Evolutionary conservation across 78 protist species (phyloP).

Genomic region (Speleostelium caveatum): DNA sequence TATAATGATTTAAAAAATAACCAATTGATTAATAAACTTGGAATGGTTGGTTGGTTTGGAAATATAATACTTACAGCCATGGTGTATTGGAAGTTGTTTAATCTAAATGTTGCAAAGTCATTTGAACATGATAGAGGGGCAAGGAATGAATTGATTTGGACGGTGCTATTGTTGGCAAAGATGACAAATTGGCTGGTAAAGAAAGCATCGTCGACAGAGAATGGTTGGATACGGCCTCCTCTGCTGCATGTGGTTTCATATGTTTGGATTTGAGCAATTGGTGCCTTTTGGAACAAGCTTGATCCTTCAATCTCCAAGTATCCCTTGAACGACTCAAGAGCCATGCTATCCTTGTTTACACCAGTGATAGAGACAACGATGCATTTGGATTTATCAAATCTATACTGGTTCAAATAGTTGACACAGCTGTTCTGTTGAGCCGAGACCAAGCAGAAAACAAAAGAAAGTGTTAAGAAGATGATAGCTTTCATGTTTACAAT

Average conservation of each 20-base stretch:
- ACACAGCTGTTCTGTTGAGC: not conserved
- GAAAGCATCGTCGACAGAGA: conserved; percentile 3
- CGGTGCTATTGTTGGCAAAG: not conserved
- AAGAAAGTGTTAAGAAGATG: too few relatives aligned
- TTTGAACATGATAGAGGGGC: not conserved
- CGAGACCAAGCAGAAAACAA: too few relatives aligned
- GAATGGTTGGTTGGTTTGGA: too few relatives aligned
- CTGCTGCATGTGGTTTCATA: conserved; percentile 11
- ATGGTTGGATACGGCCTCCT: conserved; percentile 15
- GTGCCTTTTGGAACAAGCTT: not conserved
- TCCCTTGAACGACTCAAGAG: conserved; percentile 19
- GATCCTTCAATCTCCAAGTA: not conserved
- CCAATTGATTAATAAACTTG: too few relatives aligned
- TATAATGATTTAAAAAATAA: too few relatives aligned
- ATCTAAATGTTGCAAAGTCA: not conserved
- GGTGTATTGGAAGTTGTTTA: not conserved
- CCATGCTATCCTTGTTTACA: not conserved
- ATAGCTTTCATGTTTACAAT: too few relatives aligned
- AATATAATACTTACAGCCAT: conserved; percentile 1
- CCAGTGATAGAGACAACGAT: not conserved
- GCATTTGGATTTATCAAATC: conserved; percentile 13
- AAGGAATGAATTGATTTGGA: not conserved
- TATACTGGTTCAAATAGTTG: not conserved
- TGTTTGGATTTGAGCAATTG: conserved; percentile 1
- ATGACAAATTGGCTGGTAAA: not conserved